phyloP scores from a whole-genome alignment of 345 rosid species.

The Zanthoxylum bungeanum region DNA sequence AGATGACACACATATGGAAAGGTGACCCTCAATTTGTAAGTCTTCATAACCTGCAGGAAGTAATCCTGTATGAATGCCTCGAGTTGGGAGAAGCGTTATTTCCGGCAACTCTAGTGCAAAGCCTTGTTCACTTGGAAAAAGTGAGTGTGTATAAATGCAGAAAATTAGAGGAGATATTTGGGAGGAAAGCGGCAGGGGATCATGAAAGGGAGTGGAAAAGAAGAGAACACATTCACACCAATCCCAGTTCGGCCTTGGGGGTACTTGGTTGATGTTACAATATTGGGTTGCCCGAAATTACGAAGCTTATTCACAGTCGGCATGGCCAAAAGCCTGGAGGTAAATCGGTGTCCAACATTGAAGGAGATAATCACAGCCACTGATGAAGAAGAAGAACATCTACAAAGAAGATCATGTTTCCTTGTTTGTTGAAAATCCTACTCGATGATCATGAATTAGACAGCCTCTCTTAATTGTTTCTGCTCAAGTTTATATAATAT shows the following conservation, averaged over 20 bases:
- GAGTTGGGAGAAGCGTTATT: background rate
- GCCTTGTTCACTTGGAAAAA: too few relatives aligned
- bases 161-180: too few relatives aligned
- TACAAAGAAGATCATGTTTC: background rate
- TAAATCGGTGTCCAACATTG: background rate
- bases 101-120: background rate
- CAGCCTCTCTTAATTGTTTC: background rate
- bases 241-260: too few relatives aligned
- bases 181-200: too few relatives aligned
- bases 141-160: too few relatives aligned
- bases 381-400: background rate
- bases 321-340: too few relatives aligned
- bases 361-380: background rate
- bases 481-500: background rate
- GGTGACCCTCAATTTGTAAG: background rate
- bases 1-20: background rate
- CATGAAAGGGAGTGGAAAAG: too few relatives aligned
- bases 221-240: too few relatives aligned
- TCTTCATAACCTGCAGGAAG: background rate
- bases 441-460: background rate
- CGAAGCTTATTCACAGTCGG: too few relatives aligned
- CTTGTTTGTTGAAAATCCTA: background rate
- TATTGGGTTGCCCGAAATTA: too few relatives aligned
- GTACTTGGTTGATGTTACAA: too few relatives aligned
- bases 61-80: accelerated